A percentile compares a stretch with the other conserved stretches of the same genome.
phyloP scores from a whole-genome alignment of 2,329 filamentous ascomycete genomes.

The Boeremia lycopersici region DNA sequence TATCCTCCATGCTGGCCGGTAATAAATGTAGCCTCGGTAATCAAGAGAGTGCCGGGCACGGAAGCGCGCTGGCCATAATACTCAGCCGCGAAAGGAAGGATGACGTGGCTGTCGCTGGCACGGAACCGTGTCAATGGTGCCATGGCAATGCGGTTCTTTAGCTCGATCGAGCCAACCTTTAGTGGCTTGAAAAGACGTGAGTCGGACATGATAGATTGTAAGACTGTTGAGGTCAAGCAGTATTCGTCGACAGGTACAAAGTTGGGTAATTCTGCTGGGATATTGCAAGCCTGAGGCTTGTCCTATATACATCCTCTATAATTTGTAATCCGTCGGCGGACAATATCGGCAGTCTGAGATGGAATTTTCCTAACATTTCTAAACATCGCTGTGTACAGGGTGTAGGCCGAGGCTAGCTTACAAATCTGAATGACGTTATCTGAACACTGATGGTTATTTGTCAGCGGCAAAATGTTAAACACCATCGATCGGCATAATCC shows the following conservation, averaged over 20 bases:
- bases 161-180: slow-evolving; percentile 41
- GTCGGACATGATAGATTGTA: slow-evolving; percentile 25
- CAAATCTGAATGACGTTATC: slow-evolving; percentile 10
- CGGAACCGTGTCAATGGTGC: slow-evolving; percentile 50
- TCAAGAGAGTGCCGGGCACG: slow-evolving; percentile 61
- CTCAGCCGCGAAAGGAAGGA: slow-evolving; percentile 50
- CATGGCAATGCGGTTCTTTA: slow-evolving; percentile 45
- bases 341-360: slow-evolving; percentile 20
- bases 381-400: slow-evolving; percentile 2
- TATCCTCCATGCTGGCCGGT: slow-evolving; percentile 55
- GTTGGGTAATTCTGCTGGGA: neutral
- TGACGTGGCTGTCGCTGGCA: slow-evolving; percentile 56
- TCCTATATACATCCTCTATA: slow-evolving; percentile 17
- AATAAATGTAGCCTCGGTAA: slow-evolving; percentile 64
- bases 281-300: neutral
- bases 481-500: neutral
- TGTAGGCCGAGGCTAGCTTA: slow-evolving; percentile 4
- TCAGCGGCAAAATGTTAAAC: slow-evolving; percentile 2
- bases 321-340: slow-evolving; percentile 19
- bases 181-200: slow-evolving; percentile 45
- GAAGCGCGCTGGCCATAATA: slow-evolving; percentile 63
- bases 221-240: neutral
- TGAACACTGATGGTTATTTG: neutral
- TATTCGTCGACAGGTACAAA: neutral
- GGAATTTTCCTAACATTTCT: slow-evolving; percentile 20